phyloP scores from a whole-genome alignment of 441 rosid genomes.

The Iberis amara region DNA sequence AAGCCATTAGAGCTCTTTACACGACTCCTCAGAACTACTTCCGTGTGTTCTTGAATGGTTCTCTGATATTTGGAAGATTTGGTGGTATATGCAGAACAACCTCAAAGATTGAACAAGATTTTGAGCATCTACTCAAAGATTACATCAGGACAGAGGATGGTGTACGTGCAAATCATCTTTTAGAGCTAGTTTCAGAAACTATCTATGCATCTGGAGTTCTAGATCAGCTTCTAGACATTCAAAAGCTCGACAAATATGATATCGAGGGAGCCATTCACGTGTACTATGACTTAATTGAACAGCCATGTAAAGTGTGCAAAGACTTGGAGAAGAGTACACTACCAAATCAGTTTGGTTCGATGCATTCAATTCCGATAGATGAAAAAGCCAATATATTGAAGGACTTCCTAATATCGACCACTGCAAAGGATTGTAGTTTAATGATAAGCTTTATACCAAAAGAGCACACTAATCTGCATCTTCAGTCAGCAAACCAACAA shows the following conservation, averaged over 20 bases:
- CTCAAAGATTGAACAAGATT: conserved; percentile 36
- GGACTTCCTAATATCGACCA: conserved; percentile 65
- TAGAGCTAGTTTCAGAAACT: conserved; percentile 68
- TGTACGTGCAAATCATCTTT: conserved; percentile 40
- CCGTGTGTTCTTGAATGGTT: conserved; percentile 80
- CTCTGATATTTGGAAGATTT: conserved; percentile 67
- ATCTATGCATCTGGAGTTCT: conserved; percentile 49
- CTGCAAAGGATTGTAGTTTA: conserved; percentile 86
- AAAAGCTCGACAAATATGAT: conserved; percentile 61
- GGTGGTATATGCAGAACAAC: conserved; percentile 57
- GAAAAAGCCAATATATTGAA: conserved; percentile 73
- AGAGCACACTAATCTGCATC: conserved; percentile 35
- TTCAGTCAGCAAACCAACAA: conserved; percentile 60
- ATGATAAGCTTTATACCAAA: conserved; percentile 68
- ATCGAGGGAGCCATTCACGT: conserved; percentile 92
- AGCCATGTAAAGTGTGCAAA: conserved; percentile 60
- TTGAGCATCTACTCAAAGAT: conserved; percentile 56
- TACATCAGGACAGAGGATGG: conserved; percentile 52
- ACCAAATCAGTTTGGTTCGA: conserved; percentile 29
- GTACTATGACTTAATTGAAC: conserved; percentile 54
- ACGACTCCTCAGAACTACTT: conserved; percentile 79
- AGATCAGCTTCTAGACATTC: conserved; percentile 69
- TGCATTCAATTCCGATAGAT: conserved; percentile 59
- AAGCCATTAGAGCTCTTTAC: conserved; percentile 67
- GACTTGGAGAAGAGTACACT: conserved; percentile 32